Percentiles rank a stretch among this genome's conserved stretches.
phyloP scores from a whole-genome alignment of 345 rosid genomes.

The Syzygium aqueum region DNA sequence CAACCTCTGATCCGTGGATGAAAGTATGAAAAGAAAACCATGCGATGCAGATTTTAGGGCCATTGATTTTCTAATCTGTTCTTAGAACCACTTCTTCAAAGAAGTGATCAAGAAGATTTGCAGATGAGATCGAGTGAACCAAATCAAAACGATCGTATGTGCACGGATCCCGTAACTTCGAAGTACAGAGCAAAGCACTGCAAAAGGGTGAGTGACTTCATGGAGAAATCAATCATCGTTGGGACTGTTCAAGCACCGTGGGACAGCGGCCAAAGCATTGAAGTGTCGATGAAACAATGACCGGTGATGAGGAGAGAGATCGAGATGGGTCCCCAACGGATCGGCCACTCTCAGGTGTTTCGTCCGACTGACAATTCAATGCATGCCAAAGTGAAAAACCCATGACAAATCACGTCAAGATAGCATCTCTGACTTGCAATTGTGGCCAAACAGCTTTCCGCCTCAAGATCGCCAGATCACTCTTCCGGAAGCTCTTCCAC shows the following conservation, averaged over 20 bases:
- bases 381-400: neutral
- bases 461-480: neutral
- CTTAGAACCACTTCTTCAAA: neutral
- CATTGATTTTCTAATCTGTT: neutral
- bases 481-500: neutral
- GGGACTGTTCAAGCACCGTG: neutral
- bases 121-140: neutral
- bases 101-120: neutral
- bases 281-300: neutral
- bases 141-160: neutral
- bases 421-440: neutral
- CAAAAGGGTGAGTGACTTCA: neutral
- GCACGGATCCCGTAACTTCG: neutral
- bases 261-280: neutral
- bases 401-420: neutral
- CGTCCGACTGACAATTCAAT: neutral
- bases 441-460: neutral
- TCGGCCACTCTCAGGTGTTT: neutral
- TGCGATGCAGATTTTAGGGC: neutral
- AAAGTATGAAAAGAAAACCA: neutral
- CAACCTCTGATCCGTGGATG: neutral
- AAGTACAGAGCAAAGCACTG: neutral
- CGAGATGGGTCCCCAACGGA: neutral
- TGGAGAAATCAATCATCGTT: neutral
- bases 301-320: neutral